phyloP scores from a whole-genome alignment of 2,329 filamentous ascomycete genomes.

The Cordyceps cicadae region DNA sequence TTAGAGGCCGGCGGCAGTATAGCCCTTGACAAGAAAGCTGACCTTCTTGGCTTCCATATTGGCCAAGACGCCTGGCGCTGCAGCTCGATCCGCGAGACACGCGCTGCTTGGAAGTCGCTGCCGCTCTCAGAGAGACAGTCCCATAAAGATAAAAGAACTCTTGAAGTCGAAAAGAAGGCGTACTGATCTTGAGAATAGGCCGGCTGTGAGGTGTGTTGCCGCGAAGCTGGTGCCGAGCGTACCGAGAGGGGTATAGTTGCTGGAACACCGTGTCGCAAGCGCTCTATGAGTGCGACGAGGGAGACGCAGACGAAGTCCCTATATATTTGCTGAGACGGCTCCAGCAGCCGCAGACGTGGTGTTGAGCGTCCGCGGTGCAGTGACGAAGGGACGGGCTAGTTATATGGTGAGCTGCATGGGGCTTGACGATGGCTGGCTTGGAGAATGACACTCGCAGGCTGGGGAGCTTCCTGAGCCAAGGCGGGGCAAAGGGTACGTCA shows the following conservation, averaged over 20 bases:
- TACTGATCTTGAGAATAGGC: background rate
- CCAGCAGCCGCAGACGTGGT: background rate
- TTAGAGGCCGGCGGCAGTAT: constrained; percentile 16
- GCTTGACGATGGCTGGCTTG: constrained; percentile 5
- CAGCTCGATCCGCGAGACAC: background rate
- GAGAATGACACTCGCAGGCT: background rate
- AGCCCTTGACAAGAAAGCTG: constrained; percentile 14
- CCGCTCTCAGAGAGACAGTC: background rate
- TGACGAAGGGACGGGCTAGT: background rate
- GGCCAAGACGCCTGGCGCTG: background rate
- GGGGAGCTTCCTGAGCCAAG: constrained; percentile 2
- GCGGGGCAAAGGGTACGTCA: constrained; percentile 11
- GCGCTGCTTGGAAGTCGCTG: background rate
- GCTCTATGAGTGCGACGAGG: background rate
- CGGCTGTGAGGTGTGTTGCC: background rate
- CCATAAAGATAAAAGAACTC: background rate
- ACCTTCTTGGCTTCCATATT: constrained; percentile 36
- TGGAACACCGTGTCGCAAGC: background rate
- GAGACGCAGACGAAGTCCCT: background rate
- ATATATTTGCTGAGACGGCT: background rate
- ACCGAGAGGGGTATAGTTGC: constrained; percentile 7
- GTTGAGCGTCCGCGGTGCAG: background rate
- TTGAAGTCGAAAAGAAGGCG: background rate
- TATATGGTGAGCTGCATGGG: background rate
- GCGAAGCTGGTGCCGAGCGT: background rate